Base-by-base conservation (phyloP, 495 filamentous ascomycete genomes). In the Lasiosphaeriaceae sp. region DNA sequence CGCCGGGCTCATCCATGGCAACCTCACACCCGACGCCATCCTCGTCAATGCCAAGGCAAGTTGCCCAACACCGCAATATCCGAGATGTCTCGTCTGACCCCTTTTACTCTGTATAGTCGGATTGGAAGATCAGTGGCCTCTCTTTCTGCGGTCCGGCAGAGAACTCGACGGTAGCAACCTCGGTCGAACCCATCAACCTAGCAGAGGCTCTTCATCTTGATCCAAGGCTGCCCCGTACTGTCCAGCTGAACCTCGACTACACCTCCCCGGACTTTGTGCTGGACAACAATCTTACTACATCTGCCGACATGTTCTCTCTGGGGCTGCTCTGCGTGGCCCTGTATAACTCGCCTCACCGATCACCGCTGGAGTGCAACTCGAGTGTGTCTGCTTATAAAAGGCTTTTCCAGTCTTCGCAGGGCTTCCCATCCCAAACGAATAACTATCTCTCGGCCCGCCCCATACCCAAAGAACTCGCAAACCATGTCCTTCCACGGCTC, bases 121-220 rank as follows among this genome's bases (percentile, higher is more conserved):
- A 98, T 71, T 98, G 94, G 94, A 98, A 98, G 68, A 89, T 98
- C 50, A 91, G 90, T 52, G 93, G 92, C 31, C 78, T 98, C 45
- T 83, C 86, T n/a, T 97, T 97, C 72, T 87, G 90, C 62, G 87
- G 89, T 19, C 87, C 89, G 9, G 81, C 87, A 23, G 84, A 88
- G 55, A 77, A 80, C 48, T 88, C 89, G 9, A 82, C 81, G 22
- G 83, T 86, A 43, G 79, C 86, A 20, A 84, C 85, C 11, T 85
- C 86, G 4, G 78, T 92, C 22, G 76, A 84, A 16, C 88, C 89
- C 11, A 84, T 97, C 59, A 88, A 84, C 47, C 80, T 96, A 8
- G 87, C 86, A 12, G 92, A 96, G 68, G 85, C 84, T n/a, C 77
- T 96, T 1, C 88, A 92, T 64, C 80, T 88, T 62, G 90, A 96